Percentiles rank a stretch among this genome's conserved stretches.
Evolutionary conservation across 1,284 basidiomycete genomes (phyloP).

Genomic region (Pholiota adiposa): DNA sequence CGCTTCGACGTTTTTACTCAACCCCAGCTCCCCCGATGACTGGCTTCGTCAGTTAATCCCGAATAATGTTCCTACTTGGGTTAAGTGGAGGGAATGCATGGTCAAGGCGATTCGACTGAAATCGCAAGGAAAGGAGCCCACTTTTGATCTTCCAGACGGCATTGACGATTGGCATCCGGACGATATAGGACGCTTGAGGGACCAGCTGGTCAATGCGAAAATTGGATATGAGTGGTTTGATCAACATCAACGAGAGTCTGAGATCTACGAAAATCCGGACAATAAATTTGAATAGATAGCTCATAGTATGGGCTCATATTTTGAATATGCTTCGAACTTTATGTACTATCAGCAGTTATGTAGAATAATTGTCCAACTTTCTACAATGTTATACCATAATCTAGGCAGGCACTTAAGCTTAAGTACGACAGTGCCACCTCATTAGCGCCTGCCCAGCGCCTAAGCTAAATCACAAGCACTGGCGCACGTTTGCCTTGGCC

Average conservation of each 20-base stretch:
- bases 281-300: too few species aligned
- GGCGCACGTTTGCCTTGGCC: too few species aligned
- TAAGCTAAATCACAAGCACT: too few species aligned
- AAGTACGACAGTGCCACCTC: too few species aligned
- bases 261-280: too few species aligned
- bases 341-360: too few species aligned
- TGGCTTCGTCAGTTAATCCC: background rate
- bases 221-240: background rate
- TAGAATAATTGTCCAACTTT: too few species aligned
- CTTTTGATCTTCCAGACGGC: background rate
- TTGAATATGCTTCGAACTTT: too few species aligned
- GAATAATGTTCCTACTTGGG: background rate
- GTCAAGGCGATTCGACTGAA: constrained; percentile 6
- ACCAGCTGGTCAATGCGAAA: background rate
- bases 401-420: too few species aligned
- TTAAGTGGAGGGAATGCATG: background rate
- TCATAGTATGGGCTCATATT: too few species aligned
- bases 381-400: too few species aligned
- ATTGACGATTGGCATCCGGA: background rate
- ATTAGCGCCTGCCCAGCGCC: too few species aligned
- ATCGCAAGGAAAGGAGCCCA: background rate
- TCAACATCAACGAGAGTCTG: background rate
- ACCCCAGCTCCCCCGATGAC: background rate
- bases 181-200: background rate
- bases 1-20: background rate